Conservation (phyloP, 345 rosid species). For the Eucalyptus sp. region DNA sequence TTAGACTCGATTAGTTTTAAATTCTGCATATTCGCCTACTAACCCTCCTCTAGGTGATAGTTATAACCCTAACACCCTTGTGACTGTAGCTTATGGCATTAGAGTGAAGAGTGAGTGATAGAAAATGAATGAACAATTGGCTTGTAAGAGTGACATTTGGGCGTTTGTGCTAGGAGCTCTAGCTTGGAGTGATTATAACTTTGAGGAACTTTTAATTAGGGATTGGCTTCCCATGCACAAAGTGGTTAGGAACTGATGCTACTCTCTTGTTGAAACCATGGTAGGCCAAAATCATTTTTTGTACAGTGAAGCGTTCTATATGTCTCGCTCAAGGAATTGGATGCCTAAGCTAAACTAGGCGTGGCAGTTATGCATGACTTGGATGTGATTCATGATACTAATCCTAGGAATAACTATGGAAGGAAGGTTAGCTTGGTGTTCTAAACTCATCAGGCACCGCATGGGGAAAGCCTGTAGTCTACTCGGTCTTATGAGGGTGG, state of each 20-base stretch:
- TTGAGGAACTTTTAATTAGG: neutral
- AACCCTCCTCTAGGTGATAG: too few relatives aligned
- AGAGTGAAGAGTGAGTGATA: neutral
- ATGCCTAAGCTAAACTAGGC: neutral
- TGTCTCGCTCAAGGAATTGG: neutral
- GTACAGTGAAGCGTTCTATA: neutral
- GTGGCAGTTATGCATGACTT: neutral
- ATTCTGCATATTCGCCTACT: too few relatives aligned
- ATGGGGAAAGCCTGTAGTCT: neutral
- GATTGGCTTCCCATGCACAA: neutral
- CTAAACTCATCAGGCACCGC: neutral
- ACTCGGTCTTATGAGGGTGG: neutral
- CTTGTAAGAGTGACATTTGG: neutral
- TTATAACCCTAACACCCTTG: neutral
- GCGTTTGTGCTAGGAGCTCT: neutral
- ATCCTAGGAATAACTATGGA: neutral
- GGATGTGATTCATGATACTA: neutral
- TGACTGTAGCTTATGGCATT: neutral
- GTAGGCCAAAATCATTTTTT: neutral
- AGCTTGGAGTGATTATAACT: neutral
- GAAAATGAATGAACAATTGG: neutral
- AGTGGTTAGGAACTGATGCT: accelerated
- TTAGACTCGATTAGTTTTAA: too few relatives aligned
- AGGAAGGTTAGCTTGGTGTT: neutral
- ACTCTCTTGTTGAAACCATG: neutral